A percentile compares a stretch with the other conserved stretches of the same genome.
These are phyloP conservation scores for Decorospora gaudefroyi DNA, from an alignment of 2,329 filamentous ascomycete genomes.

Conservation along the genomic window DNA sequence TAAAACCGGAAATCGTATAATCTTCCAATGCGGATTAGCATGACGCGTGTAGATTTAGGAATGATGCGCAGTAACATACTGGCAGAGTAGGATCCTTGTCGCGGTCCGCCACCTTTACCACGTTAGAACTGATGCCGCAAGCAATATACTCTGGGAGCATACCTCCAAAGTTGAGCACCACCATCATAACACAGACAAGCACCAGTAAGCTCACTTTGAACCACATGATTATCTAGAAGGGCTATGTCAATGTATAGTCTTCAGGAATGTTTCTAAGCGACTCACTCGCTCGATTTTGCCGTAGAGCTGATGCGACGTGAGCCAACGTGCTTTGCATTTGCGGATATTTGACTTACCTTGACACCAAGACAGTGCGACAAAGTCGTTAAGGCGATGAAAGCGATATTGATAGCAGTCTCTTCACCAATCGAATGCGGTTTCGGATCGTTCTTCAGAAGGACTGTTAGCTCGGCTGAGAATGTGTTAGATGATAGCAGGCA, in stretches of 20 bases:
- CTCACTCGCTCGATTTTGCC: slow-evolving; percentile 36
- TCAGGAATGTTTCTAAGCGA: not conserved
- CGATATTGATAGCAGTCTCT: slow-evolving; percentile 29
- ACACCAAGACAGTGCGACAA: slow-evolving; percentile 33
- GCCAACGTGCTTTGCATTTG: not conserved
- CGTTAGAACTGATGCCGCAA: slow-evolving; percentile 1
- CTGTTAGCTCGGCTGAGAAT: slow-evolving; percentile 28
- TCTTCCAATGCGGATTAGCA: slow-evolving; percentile 10
- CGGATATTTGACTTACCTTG: slow-evolving; percentile 13
- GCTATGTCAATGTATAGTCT: not conserved
- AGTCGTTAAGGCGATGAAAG: slow-evolving; percentile 29
- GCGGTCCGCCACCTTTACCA: slow-evolving; percentile 12
- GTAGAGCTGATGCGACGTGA: slow-evolving; percentile 29
- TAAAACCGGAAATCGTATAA: slow-evolving; percentile 28
- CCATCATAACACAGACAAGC: slow-evolving; percentile 31
- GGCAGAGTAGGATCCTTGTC: slow-evolving; percentile 13
- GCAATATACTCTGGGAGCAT: slow-evolving; percentile 6
- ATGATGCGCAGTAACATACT: slow-evolving; percentile 14
- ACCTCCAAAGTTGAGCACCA: slow-evolving; percentile 36
- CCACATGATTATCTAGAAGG: slow-evolving; percentile 32
- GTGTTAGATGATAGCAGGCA: too few relatives aligned
- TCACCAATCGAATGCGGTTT: slow-evolving; percentile 13
- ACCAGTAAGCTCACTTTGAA: slow-evolving; percentile 38
- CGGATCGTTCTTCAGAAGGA: slow-evolving; percentile 19
- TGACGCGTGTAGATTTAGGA: not conserved